phyloP scores from a whole-genome alignment of 1,284 basidiomycete genomes.

The Volvariella volvacea region DNA sequence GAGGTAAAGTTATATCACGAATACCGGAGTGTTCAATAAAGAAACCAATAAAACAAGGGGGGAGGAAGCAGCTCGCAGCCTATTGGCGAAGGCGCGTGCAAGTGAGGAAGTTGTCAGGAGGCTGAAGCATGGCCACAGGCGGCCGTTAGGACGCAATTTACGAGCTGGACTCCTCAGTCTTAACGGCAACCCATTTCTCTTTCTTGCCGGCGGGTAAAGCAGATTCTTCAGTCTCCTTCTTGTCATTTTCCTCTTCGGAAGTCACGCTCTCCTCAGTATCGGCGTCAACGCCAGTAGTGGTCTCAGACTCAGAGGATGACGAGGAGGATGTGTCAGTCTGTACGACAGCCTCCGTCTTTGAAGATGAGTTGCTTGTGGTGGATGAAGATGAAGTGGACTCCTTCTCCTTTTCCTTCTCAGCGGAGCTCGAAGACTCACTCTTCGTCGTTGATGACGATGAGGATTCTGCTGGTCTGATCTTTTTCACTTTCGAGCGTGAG shows the following conservation, averaged over 20 bases:
- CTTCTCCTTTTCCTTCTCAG: too few species aligned
- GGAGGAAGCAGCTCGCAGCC: too few species aligned
- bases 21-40: too few species aligned
- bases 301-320: slow-evolving; percentile 50
- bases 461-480: slow-evolving; percentile 27
- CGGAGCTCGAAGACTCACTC: slow-evolving; percentile 9
- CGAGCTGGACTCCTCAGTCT: slow-evolving; percentile 10
- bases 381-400: slow-evolving; percentile 13
- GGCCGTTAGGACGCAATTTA: slow-evolving; percentile 7
- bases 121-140: background rate
- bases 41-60: too few species aligned
- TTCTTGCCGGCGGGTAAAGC: slow-evolving; percentile 31
- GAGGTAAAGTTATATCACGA: too few species aligned
- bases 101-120: too few species aligned
- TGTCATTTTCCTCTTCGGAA: slow-evolving; percentile 60
- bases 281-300: slow-evolving; percentile 55
- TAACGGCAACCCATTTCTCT: slow-evolving; percentile 72
- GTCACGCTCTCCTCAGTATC: slow-evolving; percentile 70
- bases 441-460: slow-evolving; percentile 22
- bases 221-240: slow-evolving; percentile 23
- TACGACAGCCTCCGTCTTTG: background rate
- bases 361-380: slow-evolving; percentile 8
- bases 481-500: slow-evolving; percentile 47
- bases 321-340: slow-evolving; percentile 25
- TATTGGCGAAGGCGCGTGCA: background rate